These are phyloP conservation scores for Lichtheimia ramosa DNA, from an alignment of 371 early-diverging fungal genomes.

Conservation along the genomic window DNA sequence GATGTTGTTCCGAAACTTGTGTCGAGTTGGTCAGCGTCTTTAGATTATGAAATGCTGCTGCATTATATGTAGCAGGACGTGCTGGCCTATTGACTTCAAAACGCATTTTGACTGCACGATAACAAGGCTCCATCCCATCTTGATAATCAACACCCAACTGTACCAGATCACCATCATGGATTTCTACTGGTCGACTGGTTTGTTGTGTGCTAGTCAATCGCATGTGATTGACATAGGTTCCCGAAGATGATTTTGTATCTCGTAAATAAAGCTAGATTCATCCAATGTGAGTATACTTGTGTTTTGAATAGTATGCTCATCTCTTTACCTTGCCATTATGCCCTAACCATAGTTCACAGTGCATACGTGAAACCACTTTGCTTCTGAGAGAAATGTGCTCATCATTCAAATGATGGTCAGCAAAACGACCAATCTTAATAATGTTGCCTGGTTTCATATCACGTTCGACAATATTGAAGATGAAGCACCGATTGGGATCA, in stretches of 20 bases:
- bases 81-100: conserved; percentile 70
- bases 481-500: conserved; percentile 61
- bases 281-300: not conserved
- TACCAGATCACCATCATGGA: conserved; percentile 90
- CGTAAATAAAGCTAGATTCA: conserved; percentile 67
- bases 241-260: conserved; percentile 93
- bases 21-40: conserved; percentile 11
- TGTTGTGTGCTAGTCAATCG: conserved; percentile 84
- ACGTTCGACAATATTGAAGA: conserved; percentile 78
- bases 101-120: conserved; percentile 78
- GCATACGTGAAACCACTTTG: conserved; percentile 91
- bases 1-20: not conserved
- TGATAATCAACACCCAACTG: conserved; percentile 97
- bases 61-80: conserved; percentile 20
- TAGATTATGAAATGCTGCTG: conserved; percentile 28
- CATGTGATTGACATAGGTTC: conserved; percentile 94
- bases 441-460: conserved; percentile 63
- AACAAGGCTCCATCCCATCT: conserved; percentile 73
- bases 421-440: conserved; percentile 75
- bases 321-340: conserved; percentile 68
- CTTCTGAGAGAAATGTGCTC: conserved; percentile 85
- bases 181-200: conserved; percentile 75
- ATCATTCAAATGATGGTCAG: conserved; percentile 52
- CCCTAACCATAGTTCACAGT: conserved; percentile 90
- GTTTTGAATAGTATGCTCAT: not conserved